Evolutionary conservation across 306 rosid genomes (phyloP).

Genomic region (Oemleria cerasiformis): DNA sequence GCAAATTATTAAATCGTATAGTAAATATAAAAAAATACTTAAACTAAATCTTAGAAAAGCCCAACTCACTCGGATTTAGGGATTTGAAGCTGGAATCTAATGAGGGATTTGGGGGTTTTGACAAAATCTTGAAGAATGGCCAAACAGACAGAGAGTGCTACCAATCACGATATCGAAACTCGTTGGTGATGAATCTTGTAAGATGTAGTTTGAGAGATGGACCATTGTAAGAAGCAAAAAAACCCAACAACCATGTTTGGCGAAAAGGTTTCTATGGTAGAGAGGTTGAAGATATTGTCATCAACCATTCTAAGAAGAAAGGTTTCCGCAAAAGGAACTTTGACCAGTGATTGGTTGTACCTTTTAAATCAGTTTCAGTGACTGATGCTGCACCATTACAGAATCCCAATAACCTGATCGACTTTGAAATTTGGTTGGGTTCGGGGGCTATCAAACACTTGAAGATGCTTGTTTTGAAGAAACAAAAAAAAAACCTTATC

Average conservation of each 20-base stretch:
- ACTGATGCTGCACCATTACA: constrained; percentile 42
- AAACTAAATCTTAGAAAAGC: no score
- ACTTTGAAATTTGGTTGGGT: constrained; percentile 57
- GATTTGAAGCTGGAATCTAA: no score
- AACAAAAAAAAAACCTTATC: constrained; percentile 79
- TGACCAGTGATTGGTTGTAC: constrained; percentile 73
- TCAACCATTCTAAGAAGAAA: constrained; percentile 72
- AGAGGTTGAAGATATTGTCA: constrained; percentile 87
- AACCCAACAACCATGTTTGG: no score
- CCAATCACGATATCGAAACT: no score
- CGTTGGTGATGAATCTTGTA: no score
- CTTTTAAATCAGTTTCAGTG: constrained; percentile 55
- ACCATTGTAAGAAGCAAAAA: constrained; percentile 67
- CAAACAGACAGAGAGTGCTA: no score
- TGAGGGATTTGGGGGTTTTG: no score
- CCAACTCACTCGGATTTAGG: no score
- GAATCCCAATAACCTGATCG: constrained; percentile 43
- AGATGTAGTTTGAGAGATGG: constrained; percentile 34
- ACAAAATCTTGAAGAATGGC: no score
- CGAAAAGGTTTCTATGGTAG: constrained; percentile 67
- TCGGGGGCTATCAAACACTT: constrained; percentile 71
- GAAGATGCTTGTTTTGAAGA: constrained; percentile 80
- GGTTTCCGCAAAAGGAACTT: constrained; percentile 62
- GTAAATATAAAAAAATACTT: no score
- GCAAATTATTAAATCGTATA: no score